Evolutionary conservation across 1,284 basidiomycete species (phyloP).

Genomic region (Wallemia hederae): DNA sequence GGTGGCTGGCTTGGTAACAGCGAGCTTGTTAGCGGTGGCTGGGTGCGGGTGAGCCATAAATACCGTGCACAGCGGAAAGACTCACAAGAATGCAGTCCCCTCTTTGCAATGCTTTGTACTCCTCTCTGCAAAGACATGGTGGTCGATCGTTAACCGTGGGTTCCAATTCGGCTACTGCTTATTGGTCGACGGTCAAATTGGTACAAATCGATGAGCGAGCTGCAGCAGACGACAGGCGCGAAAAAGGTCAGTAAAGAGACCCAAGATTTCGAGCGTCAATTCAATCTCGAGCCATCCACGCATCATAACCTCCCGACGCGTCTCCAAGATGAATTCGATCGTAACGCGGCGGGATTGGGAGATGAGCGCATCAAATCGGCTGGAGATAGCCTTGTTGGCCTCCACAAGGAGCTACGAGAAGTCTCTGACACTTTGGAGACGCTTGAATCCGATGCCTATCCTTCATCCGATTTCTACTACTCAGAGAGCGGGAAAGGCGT

Average conservation of each 20-base stretch:
- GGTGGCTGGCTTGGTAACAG: background rate
- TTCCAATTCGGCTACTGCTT: background rate
- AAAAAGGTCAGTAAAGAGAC: background rate
- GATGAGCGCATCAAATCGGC: no score
- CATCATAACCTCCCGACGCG: no score
- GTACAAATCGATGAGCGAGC: background rate
- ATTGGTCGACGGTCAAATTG: background rate
- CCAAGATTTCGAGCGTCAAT: background rate
- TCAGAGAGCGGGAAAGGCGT: no score
- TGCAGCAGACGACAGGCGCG: background rate
- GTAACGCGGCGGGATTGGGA: no score
- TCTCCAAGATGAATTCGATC: no score
- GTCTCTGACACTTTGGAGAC: no score
- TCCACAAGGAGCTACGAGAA: no score
- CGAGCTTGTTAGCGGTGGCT: background rate
- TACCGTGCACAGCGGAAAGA: background rate
- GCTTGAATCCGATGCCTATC: no score
- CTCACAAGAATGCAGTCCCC: background rate
- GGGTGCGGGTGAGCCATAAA: background rate
- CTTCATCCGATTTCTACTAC: no score
- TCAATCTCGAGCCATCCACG: no score
- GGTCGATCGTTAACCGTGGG: background rate
- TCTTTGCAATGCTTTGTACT: background rate
- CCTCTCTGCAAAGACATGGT: background rate
- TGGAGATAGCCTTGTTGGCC: no score